Conservation (phyloP, 78 protist genomes). For the Capsaspora owczarzaki region DNA sequence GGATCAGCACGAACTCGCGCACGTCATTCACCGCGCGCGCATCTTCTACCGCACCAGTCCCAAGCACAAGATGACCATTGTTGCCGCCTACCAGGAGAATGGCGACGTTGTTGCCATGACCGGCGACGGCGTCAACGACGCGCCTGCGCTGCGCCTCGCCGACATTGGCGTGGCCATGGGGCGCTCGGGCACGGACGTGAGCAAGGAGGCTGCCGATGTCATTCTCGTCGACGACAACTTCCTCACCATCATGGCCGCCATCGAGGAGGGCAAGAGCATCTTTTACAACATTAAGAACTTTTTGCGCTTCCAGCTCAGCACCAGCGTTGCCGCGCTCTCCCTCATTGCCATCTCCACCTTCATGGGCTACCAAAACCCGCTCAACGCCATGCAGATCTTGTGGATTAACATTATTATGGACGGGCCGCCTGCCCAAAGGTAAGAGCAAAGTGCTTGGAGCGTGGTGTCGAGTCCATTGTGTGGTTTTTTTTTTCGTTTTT, state of each 20-base stretch:
- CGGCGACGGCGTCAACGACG: constrained; percentile 86
- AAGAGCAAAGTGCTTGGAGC: neutral
- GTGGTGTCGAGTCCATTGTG: neutral
- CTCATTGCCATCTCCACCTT: neutral
- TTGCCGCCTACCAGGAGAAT: constrained; percentile 6
- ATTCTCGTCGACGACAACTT: constrained; percentile 82
- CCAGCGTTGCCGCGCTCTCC: constrained; percentile 12
- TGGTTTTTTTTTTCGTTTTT: neutral
- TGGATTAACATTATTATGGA: constrained; percentile 81
- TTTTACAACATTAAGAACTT: constrained; percentile 35
- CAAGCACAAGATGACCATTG: constrained; percentile 31
- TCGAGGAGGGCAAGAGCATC: constrained; percentile 54
- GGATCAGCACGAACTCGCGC: neutral
- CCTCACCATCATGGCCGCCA: constrained; percentile 69
- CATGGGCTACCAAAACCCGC: constrained; percentile 9
- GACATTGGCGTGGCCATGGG: constrained; percentile 55
- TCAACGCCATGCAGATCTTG: constrained; percentile 53
- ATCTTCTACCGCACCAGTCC: constrained; percentile 45
- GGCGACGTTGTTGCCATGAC: constrained; percentile 1
- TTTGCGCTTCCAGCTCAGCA: constrained; percentile 18
- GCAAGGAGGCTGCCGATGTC: constrained; percentile 66
- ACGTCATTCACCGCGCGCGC: neutral
- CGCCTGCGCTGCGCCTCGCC: constrained; percentile 66
- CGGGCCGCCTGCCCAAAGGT: constrained; percentile 67
- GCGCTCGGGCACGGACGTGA: constrained; percentile 64